Evolutionary conservation across 169 alveolate genomes (phyloP), one percentile per base, ranked within the genome.

Genomic region (Perkinsus chesapeaki): DNA sequence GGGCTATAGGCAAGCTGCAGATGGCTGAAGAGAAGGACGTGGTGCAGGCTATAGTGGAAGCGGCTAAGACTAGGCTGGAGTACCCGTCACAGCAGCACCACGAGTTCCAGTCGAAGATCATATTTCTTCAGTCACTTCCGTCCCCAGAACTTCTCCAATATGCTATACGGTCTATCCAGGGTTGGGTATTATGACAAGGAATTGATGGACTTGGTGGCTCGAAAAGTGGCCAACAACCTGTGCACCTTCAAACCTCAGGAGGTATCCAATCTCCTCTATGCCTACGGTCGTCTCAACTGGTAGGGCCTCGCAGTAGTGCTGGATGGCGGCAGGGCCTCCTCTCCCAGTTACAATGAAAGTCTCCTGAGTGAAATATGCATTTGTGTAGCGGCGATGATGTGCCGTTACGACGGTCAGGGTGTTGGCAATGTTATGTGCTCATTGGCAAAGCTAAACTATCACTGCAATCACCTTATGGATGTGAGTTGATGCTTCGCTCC

Each of bases 371-470:
- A 60, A 23, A 60, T 60, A 7, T 60, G 82, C 82, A 0, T 34
- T 16, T 60, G 82, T 34, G 82, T 60, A 7, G 82, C 82, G 3
- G 82, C 82, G 31, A 60, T 60, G 82, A 60, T 60, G 82, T 34
- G 37, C 1, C 82, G 82, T 34, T 60, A 60, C 82, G 82, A 60
- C 82, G 82, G 82, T 34, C 82, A 60, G 82, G 82, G 82, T 27
- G 82, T 60, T 60, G 82, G 82, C 82, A 60, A 60, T 60, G 82
- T 60, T 7, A 60, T 60, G 82, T 60, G 82, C 82, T 60, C 82
- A 23, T 34, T 60, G 82, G 82, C 82, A 27, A 60, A 60, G 82
- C 82, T 60, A 1, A 60, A 60, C 82, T 60, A 60, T 60, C 31
- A 27, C 82, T 60, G 36, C 82, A 16, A 9, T 60, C 82, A 60